Evolutionary conservation across 2,329 filamentous ascomycete species (phyloP), one percentile per base, ranked within the genome.

Genomic region (Dissoconium aciculare): DNA sequence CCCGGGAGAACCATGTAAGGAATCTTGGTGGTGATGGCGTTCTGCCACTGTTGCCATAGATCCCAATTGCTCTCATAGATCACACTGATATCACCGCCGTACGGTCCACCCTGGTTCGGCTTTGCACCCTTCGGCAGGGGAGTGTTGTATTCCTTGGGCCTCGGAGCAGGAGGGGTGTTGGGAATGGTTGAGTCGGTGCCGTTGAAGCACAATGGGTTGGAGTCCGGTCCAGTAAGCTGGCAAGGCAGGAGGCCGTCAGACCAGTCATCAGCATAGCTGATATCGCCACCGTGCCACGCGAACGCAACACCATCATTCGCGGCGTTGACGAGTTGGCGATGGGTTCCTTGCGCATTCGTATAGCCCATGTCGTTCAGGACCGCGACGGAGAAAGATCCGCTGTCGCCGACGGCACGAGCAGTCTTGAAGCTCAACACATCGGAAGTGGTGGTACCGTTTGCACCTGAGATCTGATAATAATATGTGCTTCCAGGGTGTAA

Each of bases 331-430:
- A 67, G 49, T 26, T 65, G 51, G 37, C 57, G 51, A 47, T 57
- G 57, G 2, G 64, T 67, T 11, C 64, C 64, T 2, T 52, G 45
- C 11, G 63, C 64, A 30, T 67, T 67, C 26, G 62, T 66, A 48
- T 66, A 66, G 5, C 64, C 64, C 64, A 68, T 66, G 36, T 68
- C 64, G 37, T 64, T 64, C 23, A 67, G 38, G 2, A 67, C 57
- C 12, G 60, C 62, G 10, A 66, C 48, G 4, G 51, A 54, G 44
- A 67, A 67, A 8, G 51, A 41, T 4, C 43, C 50, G 0, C 39
- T 34, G 35, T 62, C 55, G 29, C 64, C 64, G 15, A 59, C 54
- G 5, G 52, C 53, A 2, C 52, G 55, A 13, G 60, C 57, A 3
- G 63, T 66, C 12, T 47, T 60, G 52, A 67, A 67, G 38, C 44